Base-by-base conservation (phyloP, 352 stramenopile species). In the Pythium diclinum region DNA sequence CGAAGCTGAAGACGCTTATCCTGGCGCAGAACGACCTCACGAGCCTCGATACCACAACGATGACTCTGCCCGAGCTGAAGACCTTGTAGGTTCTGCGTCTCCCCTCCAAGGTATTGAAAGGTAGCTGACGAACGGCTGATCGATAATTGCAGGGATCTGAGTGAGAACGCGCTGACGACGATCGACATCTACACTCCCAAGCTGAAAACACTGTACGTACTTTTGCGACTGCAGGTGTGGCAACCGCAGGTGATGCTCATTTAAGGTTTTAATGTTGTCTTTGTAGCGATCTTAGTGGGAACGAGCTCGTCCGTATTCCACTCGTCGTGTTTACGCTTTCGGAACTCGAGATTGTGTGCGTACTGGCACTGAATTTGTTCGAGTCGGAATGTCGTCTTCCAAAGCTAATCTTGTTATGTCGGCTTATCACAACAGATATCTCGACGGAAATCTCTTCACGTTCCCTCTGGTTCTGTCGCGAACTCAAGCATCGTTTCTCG, bases 11-110 rank as follows among this genome's bases (percentile, higher is more conserved):
- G 19, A 30, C 19, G 2, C 44, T 51, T 6, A 30, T 8, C 3
- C 16, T 51, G n/a, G 44, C 44, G 17, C 44, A 51, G 17, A 49
- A 51, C 44, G 44, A 16, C 44, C 44, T 51, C n/a, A 51, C n/a
- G 3, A 30, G 17, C 13, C 19, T 51, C n/a, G 17, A 30, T 51
- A 14, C 3, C 3, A 30, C 1, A 7, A 8, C 19, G 7, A 51
- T 14, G 0, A 16, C n/a, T n/a, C 44, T 51, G 44, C 44, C 44
- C 8, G 14, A 25, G 44, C 44, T 51, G 2, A 51, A 13, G n/a
- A 51, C 17, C 14, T 23, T 51, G 44, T 51, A 21, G 0, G 44
- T 51, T 47, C 8, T 7, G 9, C 36, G 1, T 42, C 5, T 10
- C 6, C 8, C 34, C 8, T 40, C 2, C 34, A 40, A 14, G 4